phyloP scores from a whole-genome alignment of 176 grass and related monocot species.

The Zoysia pacifica region DNA sequence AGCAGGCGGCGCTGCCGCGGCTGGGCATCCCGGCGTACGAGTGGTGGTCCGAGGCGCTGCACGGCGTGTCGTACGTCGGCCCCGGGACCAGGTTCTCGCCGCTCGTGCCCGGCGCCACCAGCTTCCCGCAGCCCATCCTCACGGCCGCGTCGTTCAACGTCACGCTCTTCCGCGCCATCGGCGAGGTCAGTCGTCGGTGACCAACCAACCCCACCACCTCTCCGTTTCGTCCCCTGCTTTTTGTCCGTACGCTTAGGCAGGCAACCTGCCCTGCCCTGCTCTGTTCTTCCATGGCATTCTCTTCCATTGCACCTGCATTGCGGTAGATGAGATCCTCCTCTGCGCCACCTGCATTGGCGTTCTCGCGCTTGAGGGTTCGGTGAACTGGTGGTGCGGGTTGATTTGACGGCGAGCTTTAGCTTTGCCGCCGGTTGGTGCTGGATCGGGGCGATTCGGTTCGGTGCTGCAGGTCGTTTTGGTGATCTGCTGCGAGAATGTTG shows the following conservation, averaged over 20 bases:
- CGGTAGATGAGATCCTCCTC: neutral
- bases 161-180: slow-evolving; percentile 80
- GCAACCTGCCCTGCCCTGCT: neutral
- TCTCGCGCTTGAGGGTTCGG: neutral
- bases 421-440: neutral
- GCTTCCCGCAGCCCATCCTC: slow-evolving; percentile 90
- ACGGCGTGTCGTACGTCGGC: slow-evolving; percentile 88
- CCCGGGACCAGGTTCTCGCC: slow-evolving; percentile 71
- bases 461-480: neutral
- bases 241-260: neutral
- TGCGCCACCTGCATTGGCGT: slow-evolving; percentile 27
- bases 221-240: neutral
- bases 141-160: slow-evolving; percentile 89
- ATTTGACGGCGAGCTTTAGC: neutral
- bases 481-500: neutral
- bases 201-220: too few species aligned
- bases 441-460: neutral
- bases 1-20: slow-evolving; percentile 59
- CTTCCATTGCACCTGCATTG: slow-evolving; percentile 4
- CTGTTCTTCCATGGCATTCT: neutral
- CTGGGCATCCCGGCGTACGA: slow-evolving; percentile 91
- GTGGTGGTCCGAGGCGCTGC: slow-evolving; percentile 98
- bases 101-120: slow-evolving; percentile 83
- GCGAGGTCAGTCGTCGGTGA: slow-evolving; percentile 47
- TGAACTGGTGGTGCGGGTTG: neutral